These are phyloP conservation scores for Austroboletus festivus DNA, from an alignment of 768 basidiomycete species.

Conservation along the genomic window DNA sequence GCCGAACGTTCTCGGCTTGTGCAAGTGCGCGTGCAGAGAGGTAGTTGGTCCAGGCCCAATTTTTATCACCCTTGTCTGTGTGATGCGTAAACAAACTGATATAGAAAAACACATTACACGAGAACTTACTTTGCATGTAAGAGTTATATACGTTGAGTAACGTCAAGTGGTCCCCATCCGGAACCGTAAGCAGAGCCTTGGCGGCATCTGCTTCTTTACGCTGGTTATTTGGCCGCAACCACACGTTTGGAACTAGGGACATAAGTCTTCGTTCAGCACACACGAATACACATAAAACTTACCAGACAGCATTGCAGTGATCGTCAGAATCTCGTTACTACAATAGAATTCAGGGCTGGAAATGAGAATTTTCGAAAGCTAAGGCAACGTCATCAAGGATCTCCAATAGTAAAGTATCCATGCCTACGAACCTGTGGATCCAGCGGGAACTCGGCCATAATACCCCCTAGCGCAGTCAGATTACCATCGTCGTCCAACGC, in stretches of 20 bases:
- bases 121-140: constrained; percentile 70
- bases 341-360: constrained; percentile 93
- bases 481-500: constrained; percentile 95
- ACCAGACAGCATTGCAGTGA: constrained; percentile 97
- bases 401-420: too few species aligned
- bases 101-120: not conserved
- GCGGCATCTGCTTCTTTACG: constrained; percentile 91
- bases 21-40: constrained; percentile 77
- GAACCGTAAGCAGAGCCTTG: constrained; percentile 83
- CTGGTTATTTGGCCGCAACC: constrained; percentile 85
- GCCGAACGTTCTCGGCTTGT: constrained; percentile 92
- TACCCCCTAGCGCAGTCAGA: constrained; percentile 77
- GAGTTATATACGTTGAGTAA: constrained; percentile 94
- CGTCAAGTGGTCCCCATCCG: constrained; percentile 95
- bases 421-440: constrained; percentile 98
- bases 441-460: constrained; percentile 99
- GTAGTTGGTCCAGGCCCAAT: constrained; percentile 92
- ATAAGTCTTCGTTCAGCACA: not conserved
- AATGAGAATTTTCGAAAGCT: constrained; percentile 90
- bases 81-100: not conserved
- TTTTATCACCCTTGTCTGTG: constrained; percentile 69
- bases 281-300: constrained; percentile 14
- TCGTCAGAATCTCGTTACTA: constrained; percentile 92
- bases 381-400: not conserved
- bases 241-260: constrained; percentile 76